These are phyloP conservation scores for Amphichorda felina DNA, from an alignment of 2,329 filamentous ascomycete species.

Conservation along the genomic window DNA sequence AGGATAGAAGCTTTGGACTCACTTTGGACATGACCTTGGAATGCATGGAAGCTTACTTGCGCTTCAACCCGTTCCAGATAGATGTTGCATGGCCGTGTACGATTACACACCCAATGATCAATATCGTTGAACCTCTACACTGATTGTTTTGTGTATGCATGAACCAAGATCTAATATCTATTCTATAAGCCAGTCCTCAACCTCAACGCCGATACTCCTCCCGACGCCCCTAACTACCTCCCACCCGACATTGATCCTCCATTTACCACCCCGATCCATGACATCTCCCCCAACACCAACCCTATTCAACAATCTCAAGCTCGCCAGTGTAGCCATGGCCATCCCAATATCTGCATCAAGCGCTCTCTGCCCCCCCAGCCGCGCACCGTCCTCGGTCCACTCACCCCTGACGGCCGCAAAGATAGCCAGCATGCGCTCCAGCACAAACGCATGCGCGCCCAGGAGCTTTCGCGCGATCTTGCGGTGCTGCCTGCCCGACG, in stretches of 20 bases:
- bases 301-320: constrained; percentile 55
- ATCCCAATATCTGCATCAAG: constrained; percentile 46
- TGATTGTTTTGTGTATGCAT: too few species aligned
- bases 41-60: too few species aligned
- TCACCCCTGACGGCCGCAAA: constrained; percentile 53
- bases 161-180: too few species aligned
- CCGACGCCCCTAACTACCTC: constrained; percentile 62
- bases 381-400: constrained; percentile 27
- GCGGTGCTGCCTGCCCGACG: constrained; percentile 39
- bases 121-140: too few species aligned
- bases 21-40: too few species aligned
- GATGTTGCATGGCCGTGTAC: not conserved
- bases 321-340: constrained; percentile 61
- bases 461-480: constrained; percentile 69
- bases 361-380: constrained; percentile 12
- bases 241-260: constrained; percentile 71
- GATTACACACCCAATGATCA: too few species aligned
- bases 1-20: too few species aligned
- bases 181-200: constrained; percentile 66
- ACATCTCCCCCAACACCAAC: constrained; percentile 47
- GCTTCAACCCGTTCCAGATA: too few species aligned
- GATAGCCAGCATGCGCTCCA: constrained; percentile 71
- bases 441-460: constrained; percentile 62
- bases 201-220: constrained; percentile 63
- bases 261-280: constrained; percentile 59